Conservation (phyloP, 768 basidiomycete species). For the Kockovaella imperatae region DNA sequence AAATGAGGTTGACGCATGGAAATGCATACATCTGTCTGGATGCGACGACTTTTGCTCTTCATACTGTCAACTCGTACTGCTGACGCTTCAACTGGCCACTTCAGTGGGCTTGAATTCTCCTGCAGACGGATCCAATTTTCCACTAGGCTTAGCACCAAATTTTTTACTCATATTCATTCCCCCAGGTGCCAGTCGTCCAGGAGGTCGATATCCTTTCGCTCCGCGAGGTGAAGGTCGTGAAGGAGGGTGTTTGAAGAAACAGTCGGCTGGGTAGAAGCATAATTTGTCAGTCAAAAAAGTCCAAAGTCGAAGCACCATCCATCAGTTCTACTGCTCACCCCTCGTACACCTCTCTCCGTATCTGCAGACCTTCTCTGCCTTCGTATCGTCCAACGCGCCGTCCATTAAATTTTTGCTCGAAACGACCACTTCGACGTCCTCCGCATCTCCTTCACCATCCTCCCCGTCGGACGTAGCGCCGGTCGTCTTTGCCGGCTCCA, state of each 20-base stretch:
- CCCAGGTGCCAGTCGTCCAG: too few relatives aligned
- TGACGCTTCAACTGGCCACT: not conserved
- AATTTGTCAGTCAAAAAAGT: not conserved
- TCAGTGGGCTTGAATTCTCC: constrained; percentile 20
- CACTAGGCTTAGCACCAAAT: constrained; percentile 25
- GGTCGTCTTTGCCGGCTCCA: constrained; percentile 1
- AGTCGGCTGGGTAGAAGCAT: constrained; percentile 51
- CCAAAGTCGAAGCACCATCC: not conserved
- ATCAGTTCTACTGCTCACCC: constrained; percentile 25
- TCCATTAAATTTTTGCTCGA: constrained; percentile 32
- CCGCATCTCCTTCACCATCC: constrained; percentile 27
- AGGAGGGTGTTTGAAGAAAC: constrained; percentile 85
- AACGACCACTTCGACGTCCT: constrained; percentile 39
- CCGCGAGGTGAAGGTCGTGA: constrained; percentile 21
- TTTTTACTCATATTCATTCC: constrained; percentile 36
- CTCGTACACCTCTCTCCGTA: constrained; percentile 82
- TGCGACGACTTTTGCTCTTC: too few relatives aligned
- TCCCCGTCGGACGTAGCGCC: constrained; percentile 27
- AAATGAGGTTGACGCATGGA: too few relatives aligned
- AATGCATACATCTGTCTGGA: too few relatives aligned
- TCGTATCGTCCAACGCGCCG: constrained; percentile 30
- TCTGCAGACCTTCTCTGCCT: constrained; percentile 54
- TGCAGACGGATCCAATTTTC: constrained; percentile 17
- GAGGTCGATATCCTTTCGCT: constrained; percentile 2
- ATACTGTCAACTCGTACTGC: too few relatives aligned